Percentiles rank a stretch among this genome's conserved stretches.
Evolutionary conservation across 116 monocot genomes (phyloP).

Genomic region (Iris pallida): DNA sequence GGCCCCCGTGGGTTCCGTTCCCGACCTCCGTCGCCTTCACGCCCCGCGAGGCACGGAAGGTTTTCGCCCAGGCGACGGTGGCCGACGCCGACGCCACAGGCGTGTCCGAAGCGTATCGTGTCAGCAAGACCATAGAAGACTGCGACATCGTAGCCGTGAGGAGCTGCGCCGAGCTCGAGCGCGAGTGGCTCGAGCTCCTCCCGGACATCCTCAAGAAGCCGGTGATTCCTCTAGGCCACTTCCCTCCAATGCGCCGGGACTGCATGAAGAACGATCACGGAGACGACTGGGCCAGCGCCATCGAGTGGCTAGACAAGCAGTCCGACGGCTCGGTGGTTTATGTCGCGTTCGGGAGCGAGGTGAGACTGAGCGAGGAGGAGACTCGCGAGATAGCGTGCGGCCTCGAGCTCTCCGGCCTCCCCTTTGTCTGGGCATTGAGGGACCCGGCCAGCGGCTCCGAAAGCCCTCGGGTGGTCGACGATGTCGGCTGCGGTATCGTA

Average conservation of each 20-base stretch:
- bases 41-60: slow-evolving; percentile 11
- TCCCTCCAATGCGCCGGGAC: neutral
- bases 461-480: too few relatives aligned
- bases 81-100: neutral
- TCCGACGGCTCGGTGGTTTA: slow-evolving; percentile 24
- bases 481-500: slow-evolving; percentile 5
- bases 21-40: slow-evolving; percentile 6
- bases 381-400: slow-evolving; percentile 25
- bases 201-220: slow-evolving; percentile 10
- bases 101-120: slow-evolving; percentile 3
- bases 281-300: neutral
- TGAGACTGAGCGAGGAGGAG: slow-evolving; percentile 8
- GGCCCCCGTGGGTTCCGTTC: neutral
- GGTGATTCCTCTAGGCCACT: slow-evolving; percentile 18
- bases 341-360: slow-evolving; percentile 40
- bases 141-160: slow-evolving; percentile 8
- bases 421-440: slow-evolving; percentile 36
- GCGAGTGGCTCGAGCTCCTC: slow-evolving; percentile 1
- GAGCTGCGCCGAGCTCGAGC: slow-evolving; percentile 11
- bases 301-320: slow-evolving; percentile 24
- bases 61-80: neutral
- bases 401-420: slow-evolving; percentile 21
- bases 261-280: neutral
- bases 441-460: neutral
- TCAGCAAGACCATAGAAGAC: neutral